Percentiles rank a stretch among this genome's conserved stretches.
Evolutionary conservation across 2,329 filamentous ascomycete genomes (phyloP).

Genomic region (Sarocladium strictum): DNA sequence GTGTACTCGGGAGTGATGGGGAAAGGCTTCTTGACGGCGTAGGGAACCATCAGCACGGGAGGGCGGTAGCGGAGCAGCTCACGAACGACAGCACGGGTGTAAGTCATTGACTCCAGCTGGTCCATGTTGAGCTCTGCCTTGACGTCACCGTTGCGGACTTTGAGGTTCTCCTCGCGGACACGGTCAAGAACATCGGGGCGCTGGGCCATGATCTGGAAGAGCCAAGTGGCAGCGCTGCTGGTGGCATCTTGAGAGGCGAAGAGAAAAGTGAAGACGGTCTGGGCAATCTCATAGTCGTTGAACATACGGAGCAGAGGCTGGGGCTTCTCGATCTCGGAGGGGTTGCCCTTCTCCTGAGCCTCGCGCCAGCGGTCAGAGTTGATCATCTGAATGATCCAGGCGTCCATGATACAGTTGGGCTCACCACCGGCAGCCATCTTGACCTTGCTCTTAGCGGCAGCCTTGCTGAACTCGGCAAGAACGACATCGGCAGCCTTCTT

Average conservation of each 20-base stretch:
- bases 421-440: constrained; percentile 85
- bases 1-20: constrained; percentile 83
- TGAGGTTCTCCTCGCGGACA: constrained; percentile 84
- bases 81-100: constrained; percentile 86
- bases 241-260: constrained; percentile 98
- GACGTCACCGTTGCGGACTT: constrained; percentile 67
- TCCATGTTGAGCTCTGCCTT: constrained; percentile 71
- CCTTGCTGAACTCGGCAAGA: constrained; percentile 81
- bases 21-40: constrained; percentile 91
- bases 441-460: constrained; percentile 87
- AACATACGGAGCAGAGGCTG: constrained; percentile 78
- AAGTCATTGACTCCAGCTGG: constrained; percentile 79
- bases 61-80: constrained; percentile 91
- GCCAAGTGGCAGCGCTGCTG: constrained; percentile 86
- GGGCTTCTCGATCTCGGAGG: constrained; percentile 72
- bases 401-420: constrained; percentile 89
- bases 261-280: constrained; percentile 92
- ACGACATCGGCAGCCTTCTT: constrained; percentile 95
- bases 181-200: constrained; percentile 87
- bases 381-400: constrained; percentile 84
- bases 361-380: constrained; percentile 78
- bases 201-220: constrained; percentile 92
- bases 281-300: constrained; percentile 82
- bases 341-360: constrained; percentile 67
- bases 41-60: constrained; percentile 95